A percentile compares a stretch with the other conserved stretches of the same genome.
Evolutionary conservation across 257 asterid species (phyloP).

Genomic region (Ilex aquifolium): DNA sequence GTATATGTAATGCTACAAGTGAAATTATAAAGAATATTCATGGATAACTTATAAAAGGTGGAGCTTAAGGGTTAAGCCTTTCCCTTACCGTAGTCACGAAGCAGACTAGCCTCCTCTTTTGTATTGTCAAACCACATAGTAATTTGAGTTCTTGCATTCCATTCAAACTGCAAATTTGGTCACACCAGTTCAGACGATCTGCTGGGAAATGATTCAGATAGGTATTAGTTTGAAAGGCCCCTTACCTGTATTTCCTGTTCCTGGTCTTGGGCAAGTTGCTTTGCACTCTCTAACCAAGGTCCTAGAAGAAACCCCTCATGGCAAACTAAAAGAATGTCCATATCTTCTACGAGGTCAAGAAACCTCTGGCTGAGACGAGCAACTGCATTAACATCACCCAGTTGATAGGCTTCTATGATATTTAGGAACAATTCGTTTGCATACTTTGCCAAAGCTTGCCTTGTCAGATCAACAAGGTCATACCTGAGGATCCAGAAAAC

Average conservation of each 20-base stretch:
- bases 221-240: conserved; percentile 1
- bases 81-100: conserved; percentile 69
- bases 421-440: conserved; percentile 56
- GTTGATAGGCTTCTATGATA: conserved; percentile 52
- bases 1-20: background rate
- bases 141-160: conserved; percentile 91
- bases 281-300: conserved; percentile 78
- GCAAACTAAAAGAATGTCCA: conserved; percentile 64
- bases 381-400: conserved; percentile 43
- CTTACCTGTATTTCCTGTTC: conserved; percentile 63
- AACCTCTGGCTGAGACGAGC: conserved; percentile 43
- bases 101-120: conserved; percentile 69
- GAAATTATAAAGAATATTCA: background rate
- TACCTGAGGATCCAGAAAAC: conserved; percentile 36
- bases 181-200: conserved; percentile 7
- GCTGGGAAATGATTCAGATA: background rate
- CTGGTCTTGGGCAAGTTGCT: conserved; percentile 53
- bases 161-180: conserved; percentile 52
- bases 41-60: too few species aligned
- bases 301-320: conserved; percentile 82
- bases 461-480: conserved; percentile 72
- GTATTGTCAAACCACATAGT: conserved; percentile 95
- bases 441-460: conserved; percentile 70
- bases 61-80: background rate
- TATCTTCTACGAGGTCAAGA: conserved; percentile 56